Conservation (phyloP, 2,329 filamentous ascomycete species). For the Ophiostoma himal-ulmi region DNA sequence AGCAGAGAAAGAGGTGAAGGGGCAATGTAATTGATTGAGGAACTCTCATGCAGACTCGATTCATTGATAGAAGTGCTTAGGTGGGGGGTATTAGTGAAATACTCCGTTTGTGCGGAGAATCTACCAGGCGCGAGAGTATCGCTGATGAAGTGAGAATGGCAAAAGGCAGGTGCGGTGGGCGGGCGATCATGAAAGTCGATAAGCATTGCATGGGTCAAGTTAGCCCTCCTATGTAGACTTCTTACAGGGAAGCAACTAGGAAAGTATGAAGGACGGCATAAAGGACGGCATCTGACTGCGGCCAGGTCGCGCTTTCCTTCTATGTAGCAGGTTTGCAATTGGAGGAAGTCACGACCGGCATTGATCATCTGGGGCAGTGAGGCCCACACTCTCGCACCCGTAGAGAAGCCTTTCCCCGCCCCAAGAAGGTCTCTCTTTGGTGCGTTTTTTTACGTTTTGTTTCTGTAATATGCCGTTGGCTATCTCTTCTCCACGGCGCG, state of each 20-base stretch:
- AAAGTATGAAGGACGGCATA: not conserved
- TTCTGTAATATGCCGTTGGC: not conserved
- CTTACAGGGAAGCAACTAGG: not conserved
- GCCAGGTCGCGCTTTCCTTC: slow-evolving; percentile 16
- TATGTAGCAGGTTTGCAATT: slow-evolving; percentile 19
- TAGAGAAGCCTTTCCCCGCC: slow-evolving; percentile 16
- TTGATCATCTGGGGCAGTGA: slow-evolving; percentile 14
- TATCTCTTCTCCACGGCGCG: not conserved
- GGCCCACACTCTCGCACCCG: slow-evolving; percentile 2
- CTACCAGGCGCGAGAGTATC: not conserved
- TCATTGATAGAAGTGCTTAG: not conserved
- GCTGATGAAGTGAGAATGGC: not conserved
- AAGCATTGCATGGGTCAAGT: not conserved
- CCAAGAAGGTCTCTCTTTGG: not conserved
- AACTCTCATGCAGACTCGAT: not conserved
- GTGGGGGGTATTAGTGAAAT: not conserved
- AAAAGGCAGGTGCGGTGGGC: not conserved
- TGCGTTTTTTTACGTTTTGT: slow-evolving; percentile 7
- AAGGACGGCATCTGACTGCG: not conserved
- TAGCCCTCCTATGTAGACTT: not conserved
- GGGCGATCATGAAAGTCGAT: not conserved
- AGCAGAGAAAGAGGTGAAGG: not conserved
- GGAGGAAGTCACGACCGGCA: slow-evolving; percentile 21
- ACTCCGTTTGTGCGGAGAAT: slow-evolving; percentile 6
- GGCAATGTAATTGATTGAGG: not conserved